Base-by-base conservation (phyloP, 2,329 filamentous ascomycete species). In the Reticulascus tulasneorum region DNA sequence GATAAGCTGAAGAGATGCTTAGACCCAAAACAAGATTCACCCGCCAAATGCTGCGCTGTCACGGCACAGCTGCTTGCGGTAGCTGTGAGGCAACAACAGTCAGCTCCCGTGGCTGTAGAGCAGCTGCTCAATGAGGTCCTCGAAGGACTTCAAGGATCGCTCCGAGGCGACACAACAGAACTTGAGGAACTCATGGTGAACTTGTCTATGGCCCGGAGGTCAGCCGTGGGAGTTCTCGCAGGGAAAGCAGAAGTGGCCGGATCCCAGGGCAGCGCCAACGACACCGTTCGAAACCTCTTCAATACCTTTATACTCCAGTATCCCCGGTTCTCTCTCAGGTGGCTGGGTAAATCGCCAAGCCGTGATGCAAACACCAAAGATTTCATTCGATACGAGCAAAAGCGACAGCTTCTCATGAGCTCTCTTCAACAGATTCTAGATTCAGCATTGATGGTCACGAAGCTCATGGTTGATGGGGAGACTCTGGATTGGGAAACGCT, bases 121-220 rank as follows among this genome's bases (percentile, higher is more conserved):
- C 47, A 52, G 10, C 55, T 76, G 2, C 49, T 79, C 5, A 45
- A 56, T 5, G 63, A 70, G 29, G 69, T 82, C 0, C 52, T 75
- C 4, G 69, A 74, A 2, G 65, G 67, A 2, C 58, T 83, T n/a
- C 73, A 78, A 38, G 75, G 74, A 0, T 66, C 73, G 10, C 62
- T 84, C 21, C 76, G 75, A 43, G 79, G 79, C 4, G 78, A 77
- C 19, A 62, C 67, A 7, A 54, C 62, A 1, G 79, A 83, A 40
- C 64, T 84, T 20, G 77, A 83, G 28, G 77, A 82, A 35, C 64
- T 84, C 1, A 58, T 84, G 17, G 62, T 64, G 7, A 75, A 75
- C 41, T 60, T 83, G 6, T 77, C 72, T 22, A 57, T 66, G 4
- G 67, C 74, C 13, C 66, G 79, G 42, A 74, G 75, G 44, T 70